Conservation (phyloP, 1,284 basidiomycete species). For the Binderoboletus segoi region DNA sequence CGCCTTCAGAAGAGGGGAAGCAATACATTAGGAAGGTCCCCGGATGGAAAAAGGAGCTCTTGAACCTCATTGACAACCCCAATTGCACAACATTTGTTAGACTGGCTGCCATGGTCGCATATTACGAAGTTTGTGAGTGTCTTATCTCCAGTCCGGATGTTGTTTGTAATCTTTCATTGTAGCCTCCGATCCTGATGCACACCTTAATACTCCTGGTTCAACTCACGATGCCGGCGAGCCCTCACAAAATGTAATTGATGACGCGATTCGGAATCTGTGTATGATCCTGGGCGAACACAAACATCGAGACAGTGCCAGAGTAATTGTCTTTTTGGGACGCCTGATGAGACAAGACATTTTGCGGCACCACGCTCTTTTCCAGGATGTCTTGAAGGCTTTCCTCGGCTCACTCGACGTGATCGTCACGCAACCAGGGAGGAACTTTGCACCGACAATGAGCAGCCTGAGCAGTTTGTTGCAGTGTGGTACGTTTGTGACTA, state of each 20-base stretch:
- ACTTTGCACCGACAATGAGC: conserved; percentile 28
- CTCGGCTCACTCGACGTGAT: conserved; percentile 17
- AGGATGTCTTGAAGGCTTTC: conserved; percentile 18
- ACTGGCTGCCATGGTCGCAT: conserved; percentile 27
- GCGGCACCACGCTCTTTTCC: conserved; percentile 16
- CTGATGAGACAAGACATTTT: conserved; percentile 19
- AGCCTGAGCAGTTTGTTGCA: conserved; percentile 24
- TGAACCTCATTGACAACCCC: conserved; percentile 9
- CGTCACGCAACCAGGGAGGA: neutral
- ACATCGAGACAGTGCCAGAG: conserved; percentile 23
- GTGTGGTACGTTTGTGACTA: conserved; percentile 16
- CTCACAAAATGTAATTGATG: conserved; percentile 1
- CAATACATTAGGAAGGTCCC: conserved; percentile 16
- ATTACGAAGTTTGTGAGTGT: conserved; percentile 27
- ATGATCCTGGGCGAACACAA: conserved; percentile 10
- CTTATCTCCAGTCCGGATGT: too few species aligned
- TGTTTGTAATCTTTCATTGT: neutral
- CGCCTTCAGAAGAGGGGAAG: conserved; percentile 25
- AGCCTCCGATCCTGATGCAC: conserved; percentile 9
- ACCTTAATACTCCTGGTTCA: neutral
- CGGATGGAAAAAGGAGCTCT: conserved; percentile 13
- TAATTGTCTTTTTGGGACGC: conserved; percentile 26
- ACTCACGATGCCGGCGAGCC: neutral
- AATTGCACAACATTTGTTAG: conserved; percentile 15
- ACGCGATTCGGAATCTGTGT: conserved; percentile 6